Evolutionary conservation across 164 flowering plant species (phyloP).

Genomic region (Kalanchoe fedtschenkoi): DNA sequence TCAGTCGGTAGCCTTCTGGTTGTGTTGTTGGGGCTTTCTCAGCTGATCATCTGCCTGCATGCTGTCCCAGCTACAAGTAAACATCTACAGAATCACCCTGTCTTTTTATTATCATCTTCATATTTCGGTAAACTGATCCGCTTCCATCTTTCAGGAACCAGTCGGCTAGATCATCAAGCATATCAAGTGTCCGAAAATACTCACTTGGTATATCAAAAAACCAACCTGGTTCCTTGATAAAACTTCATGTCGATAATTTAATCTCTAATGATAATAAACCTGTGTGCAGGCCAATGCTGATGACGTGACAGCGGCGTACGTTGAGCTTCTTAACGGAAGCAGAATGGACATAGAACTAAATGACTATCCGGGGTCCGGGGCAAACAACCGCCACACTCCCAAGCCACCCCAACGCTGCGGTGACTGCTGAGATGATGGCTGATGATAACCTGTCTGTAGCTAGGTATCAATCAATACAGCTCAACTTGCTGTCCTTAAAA

Average conservation of each 20-base stretch:
- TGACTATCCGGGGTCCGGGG: constrained; percentile 62
- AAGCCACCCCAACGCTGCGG: constrained; percentile 20
- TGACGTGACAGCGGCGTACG: constrained; percentile 8
- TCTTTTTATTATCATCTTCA: background rate
- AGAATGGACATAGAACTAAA: constrained; percentile 36
- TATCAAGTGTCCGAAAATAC: background rate
- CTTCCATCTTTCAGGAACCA: background rate
- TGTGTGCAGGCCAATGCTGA: constrained; percentile 17
- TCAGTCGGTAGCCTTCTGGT: constrained; percentile 21
- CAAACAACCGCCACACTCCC: constrained; percentile 58
- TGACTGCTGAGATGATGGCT: constrained; percentile 17
- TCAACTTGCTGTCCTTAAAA: background rate
- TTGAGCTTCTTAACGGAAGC: constrained; percentile 14
- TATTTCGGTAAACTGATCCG: background rate
- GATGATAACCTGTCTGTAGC: background rate
- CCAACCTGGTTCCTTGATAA: no score
- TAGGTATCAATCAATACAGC: background rate
- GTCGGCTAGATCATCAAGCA: background rate
- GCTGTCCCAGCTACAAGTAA: constrained; percentile 41
- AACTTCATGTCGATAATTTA: no score
- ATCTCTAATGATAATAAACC: no score
- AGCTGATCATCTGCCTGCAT: constrained; percentile 18
- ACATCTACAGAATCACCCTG: background rate
- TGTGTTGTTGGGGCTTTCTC: constrained; percentile 20
- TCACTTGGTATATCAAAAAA: no score